Evolutionary conservation across 164 flowering plant species (phyloP).

Genomic region (Taxillus chinensis): DNA sequence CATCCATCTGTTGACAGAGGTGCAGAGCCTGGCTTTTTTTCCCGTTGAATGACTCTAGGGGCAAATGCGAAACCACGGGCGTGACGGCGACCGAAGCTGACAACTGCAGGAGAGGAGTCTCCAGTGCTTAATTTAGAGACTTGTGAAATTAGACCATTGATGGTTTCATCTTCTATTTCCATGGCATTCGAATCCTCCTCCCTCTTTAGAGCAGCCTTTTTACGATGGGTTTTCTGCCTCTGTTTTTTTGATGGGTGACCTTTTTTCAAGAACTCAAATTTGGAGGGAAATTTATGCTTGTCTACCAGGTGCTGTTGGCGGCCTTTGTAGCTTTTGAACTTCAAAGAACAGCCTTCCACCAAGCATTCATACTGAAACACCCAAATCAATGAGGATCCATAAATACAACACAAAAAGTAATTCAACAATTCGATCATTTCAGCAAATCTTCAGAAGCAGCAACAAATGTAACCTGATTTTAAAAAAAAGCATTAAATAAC

Average conservation of each 20-base stretch:
- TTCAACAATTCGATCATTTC: background rate
- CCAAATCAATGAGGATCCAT: background rate
- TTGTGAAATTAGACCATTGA: constrained; percentile 57
- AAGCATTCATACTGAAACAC: constrained; percentile 80
- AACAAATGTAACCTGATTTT: no score
- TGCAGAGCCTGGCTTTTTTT: constrained; percentile 22
- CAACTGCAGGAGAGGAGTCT: constrained; percentile 61
- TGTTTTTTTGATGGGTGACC: constrained; percentile 64
- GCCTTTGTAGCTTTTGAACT: constrained; percentile 72
- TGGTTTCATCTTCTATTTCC: constrained; percentile 63
- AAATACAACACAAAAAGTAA: background rate
- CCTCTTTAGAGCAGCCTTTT: constrained; percentile 22
- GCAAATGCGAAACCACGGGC: constrained; percentile 63
- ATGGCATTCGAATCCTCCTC: constrained; percentile 33
- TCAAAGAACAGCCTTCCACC: constrained; percentile 79
- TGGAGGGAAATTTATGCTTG: constrained; percentile 75
- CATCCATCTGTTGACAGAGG: constrained; percentile 15
- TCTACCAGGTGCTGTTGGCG: constrained; percentile 88
- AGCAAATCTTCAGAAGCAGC: no score
- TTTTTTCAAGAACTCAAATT: constrained; percentile 82
- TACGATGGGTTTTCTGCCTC: constrained; percentile 45
- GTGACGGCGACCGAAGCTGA: constrained; percentile 80
- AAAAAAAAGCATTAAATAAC: no score
- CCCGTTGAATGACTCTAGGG: constrained; percentile 60
- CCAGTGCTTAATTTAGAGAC: constrained; percentile 72